Base-by-base conservation (phyloP, 768 basidiomycete species). In the Goffeauzyma gilvescens region DNA sequence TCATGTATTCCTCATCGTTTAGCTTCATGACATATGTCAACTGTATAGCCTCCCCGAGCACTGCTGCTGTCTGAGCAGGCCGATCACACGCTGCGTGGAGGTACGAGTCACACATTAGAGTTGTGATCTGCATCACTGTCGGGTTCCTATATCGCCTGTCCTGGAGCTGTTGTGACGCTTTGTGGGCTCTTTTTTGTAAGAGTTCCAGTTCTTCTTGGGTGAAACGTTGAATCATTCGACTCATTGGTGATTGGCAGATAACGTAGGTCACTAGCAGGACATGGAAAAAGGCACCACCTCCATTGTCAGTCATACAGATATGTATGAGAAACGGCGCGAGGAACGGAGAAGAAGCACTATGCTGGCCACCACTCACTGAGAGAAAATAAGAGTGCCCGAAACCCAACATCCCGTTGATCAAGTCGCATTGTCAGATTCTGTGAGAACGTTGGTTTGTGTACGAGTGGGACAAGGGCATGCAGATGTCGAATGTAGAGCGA, bases 241-340 rank as follows among this genome's bases (percentile, higher is more conserved):
- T 50, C 0, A 54, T 60, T 6, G 58, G 58, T 6, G 55, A 37
- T 30, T 60, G 58, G 1, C 52, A 58, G 15, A 60, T 60, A 21
- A 58, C 56, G 48, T 58, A 57, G 17, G 55, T 52, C n/a, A 59
- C 58, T 59, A 27, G 10, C n/a, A n/a, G n/a, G n/a, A n/a, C n/a
- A n/a, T n/a, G n/a, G n/a, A n/a, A n/a, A 4, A 14, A 12, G 18
- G 8, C 13, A 17, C 23, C n/a, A n/a, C n/a, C n/a, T n/a, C n/a
- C n/a, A n/a, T n/a, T n/a, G n/a, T n/a, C n/a, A n/a, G n/a, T n/a
- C n/a, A n/a, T n/a, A n/a, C n/a, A n/a, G n/a, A n/a, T n/a, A n/a
- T n/a, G n/a, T n/a, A n/a, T n/a, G n/a, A n/a, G n/a, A n/a, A n/a
- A n/a, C n/a, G n/a, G n/a, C n/a, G n/a, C 33, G 13, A 20, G 3